Conservation (phyloP, 2,329 filamentous ascomycete genomes). For the Aspergillus bombycis region DNA sequence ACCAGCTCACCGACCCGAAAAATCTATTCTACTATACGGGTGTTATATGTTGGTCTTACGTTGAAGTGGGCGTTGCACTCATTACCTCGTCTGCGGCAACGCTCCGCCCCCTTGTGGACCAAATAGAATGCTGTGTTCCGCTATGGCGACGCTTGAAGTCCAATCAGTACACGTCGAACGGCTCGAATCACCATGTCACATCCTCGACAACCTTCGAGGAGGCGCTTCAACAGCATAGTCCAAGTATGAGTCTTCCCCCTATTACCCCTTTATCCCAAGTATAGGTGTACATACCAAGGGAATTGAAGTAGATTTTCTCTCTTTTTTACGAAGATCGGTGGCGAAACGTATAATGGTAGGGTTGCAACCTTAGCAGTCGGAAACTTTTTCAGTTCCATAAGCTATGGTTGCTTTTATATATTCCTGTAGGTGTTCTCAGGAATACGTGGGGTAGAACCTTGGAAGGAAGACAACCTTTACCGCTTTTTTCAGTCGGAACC, state of each 20-base stretch:
- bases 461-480: not conserved
- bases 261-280: not conserved
- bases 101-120: constrained; percentile 5
- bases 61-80: constrained; percentile 6
- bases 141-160: not conserved
- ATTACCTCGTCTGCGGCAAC: constrained; percentile 7
- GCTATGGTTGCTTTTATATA: not conserved
- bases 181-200: not conserved
- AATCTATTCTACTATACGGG: constrained; percentile 7
- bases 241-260: not conserved
- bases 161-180: too few relatives aligned
- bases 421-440: not conserved
- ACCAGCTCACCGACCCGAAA: constrained; percentile 8
- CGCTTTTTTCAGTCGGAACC: not conserved
- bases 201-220: not conserved
- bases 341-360: not conserved
- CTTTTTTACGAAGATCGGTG: not conserved
- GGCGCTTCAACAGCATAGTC: not conserved
- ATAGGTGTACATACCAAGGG: not conserved
- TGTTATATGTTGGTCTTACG: not conserved
- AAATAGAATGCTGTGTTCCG: not conserved
- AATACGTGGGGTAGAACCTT: not conserved
- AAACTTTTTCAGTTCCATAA: too few relatives aligned
- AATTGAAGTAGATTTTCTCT: not conserved
- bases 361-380: not conserved